Base-by-base conservation (phyloP, 2,329 filamentous ascomycete species). In the Penicillium corylophilum region DNA sequence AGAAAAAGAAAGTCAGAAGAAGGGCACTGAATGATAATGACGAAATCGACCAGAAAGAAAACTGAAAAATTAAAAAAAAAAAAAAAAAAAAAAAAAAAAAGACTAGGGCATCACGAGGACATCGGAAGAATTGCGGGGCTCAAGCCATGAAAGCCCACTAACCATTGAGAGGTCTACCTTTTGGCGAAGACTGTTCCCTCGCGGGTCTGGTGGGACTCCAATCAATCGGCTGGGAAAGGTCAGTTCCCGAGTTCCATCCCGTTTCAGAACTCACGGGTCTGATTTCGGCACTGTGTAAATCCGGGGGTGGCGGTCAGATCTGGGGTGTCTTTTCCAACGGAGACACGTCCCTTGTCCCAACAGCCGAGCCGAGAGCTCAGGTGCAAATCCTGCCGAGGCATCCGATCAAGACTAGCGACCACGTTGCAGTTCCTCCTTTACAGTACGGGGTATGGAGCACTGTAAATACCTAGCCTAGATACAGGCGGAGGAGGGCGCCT, bases 211-310 rank as follows among this genome's bases (percentile, higher is more conserved):
- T 31, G 44, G 43, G 46, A 50, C 44, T 20, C 51, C 48, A 56
- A 53, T 56, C 54, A 54, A 24, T 13, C 18, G 20, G 15, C 50
- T 54, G 51, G 48, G 46, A 56, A 46, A 47, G 41, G 51, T 54
- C 51, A 56, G 22, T 18, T 26, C 28, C 24, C 29, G 31, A 52
- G 20, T 50, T 40, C 44, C 47, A 16, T 46, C 39, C 29, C 44
- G 33, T 33, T 15, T 40, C 20, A 47, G 28, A 10, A n/a, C 22
- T 12, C 15, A 9, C 20, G 13, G 39, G 9, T 41, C 13, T 3
- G 3, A 24, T 24, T 41, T 22, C 39, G 39, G 39, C 2, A 23
- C 16, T 8, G 15, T 50, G 39, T 10, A 12, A 41, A 41, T 41
- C 39, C 39, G 39, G 39, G 39, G 38, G 10, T 23, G 38, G 20